Evolutionary conservation across 73 alveolate genomes (phyloP), one percentile per base, ranked within the genome.

Genomic region (Paramecium sexaurelia): DNA sequence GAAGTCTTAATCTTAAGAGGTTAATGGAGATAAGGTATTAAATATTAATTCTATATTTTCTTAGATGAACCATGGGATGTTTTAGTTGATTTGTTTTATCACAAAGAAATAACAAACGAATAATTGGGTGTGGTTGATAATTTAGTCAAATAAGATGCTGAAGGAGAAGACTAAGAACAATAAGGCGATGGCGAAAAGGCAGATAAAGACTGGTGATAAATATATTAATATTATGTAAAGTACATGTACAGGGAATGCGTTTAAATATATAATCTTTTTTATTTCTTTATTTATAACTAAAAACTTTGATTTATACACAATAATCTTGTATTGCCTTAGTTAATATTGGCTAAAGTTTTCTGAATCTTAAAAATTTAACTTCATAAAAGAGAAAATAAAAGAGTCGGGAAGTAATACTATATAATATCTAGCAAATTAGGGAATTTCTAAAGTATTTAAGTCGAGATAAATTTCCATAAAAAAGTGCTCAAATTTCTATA

Each of bases 1-100:
- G 99, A 96, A 91, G 98, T 96, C 43, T 95, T 92, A 91, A 95
- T 94, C 93, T 93, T 97, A 61, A 97, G 96, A 96, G 98, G 98
- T 17, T 69, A 85, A 85, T 73, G 55, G 40, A 15, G 57, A 27
- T 35, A 69, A 32, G 22, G 85, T 69, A 69, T 7, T 3, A 8
- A 13, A 4, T 19, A 93, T 75, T 35, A 35, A 35, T 35, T 4
- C 5, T 27, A 32, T 69, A 32, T 27, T 69, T 17, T 73, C 15
- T 24, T 35, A 73, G 92, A 55, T 73, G 92, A 85, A 27, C 87
- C 55, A 56, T 88, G 94, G 94, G 94, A 88, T 37, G 94, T 88
- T 55, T 56, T 88, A 84, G 94, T 88, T 69, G 94, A 88, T 73
- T 78, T 88, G 43, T 88, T 88, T 84, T 71, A 75, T 78, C 84